Conservation (phyloP, 2,329 filamentous ascomycete species). For the Alternaria sp. region DNA sequence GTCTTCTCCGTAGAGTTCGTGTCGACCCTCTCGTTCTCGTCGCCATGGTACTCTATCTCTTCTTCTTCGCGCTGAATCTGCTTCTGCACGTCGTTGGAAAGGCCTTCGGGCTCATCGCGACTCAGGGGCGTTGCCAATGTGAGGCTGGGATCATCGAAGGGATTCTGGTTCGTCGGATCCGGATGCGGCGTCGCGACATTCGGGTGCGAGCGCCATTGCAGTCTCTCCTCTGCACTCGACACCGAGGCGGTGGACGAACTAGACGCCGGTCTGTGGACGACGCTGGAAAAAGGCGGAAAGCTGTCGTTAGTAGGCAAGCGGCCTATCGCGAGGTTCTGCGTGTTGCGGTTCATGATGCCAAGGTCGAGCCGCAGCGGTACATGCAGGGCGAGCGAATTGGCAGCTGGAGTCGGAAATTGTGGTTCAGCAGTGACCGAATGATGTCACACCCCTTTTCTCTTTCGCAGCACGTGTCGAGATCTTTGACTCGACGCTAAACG, state of each 20-base stretch:
- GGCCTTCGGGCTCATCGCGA: neutral
- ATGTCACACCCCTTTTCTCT: constrained; percentile 2
- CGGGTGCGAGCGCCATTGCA: constrained; percentile 35
- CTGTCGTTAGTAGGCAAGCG: constrained; percentile 7
- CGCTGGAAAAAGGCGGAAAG: constrained; percentile 6
- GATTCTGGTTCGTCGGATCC: constrained; percentile 16
- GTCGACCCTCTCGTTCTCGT: neutral
- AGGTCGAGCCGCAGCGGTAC: constrained; percentile 9
- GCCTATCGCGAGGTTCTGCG: constrained; percentile 7
- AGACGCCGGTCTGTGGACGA: neutral
- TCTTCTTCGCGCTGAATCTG: constrained; percentile 3
- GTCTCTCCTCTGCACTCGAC: constrained; percentile 26
- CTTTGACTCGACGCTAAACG: neutral
- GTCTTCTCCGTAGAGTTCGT: constrained; percentile 1
- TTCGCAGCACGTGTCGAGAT: neutral
- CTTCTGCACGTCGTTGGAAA: neutral
- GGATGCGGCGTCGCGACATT: constrained; percentile 22
- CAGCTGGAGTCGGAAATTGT: neutral
- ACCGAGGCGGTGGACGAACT: constrained; percentile 14
- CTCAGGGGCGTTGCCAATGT: neutral
- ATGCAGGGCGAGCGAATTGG: constrained; percentile 5
- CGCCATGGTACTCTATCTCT: neutral
- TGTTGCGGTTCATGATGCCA: constrained; percentile 13
- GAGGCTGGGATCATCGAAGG: constrained; percentile 27
- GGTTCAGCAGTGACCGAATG: neutral